phyloP scores from a whole-genome alignment of 345 rosid genomes.

The Hevea brasiliensis region DNA sequence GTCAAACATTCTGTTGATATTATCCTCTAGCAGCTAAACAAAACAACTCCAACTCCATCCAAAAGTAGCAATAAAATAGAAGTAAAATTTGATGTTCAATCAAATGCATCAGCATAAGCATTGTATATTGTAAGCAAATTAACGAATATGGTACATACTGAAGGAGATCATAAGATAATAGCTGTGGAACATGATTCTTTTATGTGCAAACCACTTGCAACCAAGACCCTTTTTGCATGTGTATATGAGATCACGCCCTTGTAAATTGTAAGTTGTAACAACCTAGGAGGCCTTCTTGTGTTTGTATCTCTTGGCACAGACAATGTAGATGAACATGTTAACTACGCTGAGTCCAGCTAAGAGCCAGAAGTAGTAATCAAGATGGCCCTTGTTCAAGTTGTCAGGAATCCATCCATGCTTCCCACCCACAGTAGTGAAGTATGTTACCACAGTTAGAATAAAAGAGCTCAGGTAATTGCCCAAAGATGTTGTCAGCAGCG shows the following conservation, averaged over 20 bases:
- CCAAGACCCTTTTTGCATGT: neutral
- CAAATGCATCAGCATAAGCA: too few species aligned
- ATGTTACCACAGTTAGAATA: constrained; percentile 70
- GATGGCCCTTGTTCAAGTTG: constrained; percentile 85
- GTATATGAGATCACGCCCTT: neutral
- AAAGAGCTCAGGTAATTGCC: constrained; percentile 87
- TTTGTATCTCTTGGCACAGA: constrained; percentile 70
- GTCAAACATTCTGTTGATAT: too few species aligned
- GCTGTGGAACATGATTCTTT: neutral
- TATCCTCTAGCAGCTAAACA: too few species aligned
- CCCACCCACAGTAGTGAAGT: constrained; percentile 63
- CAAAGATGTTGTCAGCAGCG: constrained; percentile 69
- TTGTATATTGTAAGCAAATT: neutral
- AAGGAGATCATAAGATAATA: neutral
- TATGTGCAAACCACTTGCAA: constrained; percentile 17
- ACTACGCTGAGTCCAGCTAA: constrained; percentile 70
- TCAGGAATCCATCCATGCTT: constrained; percentile 81
- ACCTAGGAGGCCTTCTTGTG: constrained; percentile 47
- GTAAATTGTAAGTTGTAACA: too few species aligned
- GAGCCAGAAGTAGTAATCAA: constrained; percentile 94
- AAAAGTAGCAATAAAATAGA: too few species aligned
- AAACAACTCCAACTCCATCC: too few species aligned
- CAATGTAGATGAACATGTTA: constrained; percentile 62
- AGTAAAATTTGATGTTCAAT: too few species aligned
- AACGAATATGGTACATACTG: neutral